Percentiles rank a stretch among this genome's conserved stretches.
Conservation (phyloP, 179 eudicot genomes). For the Monotropa hypopitys region DNA sequence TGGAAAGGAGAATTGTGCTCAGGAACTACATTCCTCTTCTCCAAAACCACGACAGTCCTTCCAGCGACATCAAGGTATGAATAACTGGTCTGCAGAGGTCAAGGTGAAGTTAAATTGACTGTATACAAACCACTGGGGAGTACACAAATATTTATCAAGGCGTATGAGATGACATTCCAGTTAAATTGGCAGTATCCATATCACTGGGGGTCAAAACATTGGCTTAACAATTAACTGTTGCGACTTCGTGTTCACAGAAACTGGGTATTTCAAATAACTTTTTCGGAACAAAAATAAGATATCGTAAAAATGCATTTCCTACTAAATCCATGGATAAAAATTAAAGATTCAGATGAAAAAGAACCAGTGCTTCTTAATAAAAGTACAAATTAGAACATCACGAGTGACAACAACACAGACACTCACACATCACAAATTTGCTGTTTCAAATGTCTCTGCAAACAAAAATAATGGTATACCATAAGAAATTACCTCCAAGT, state of each 20-base stretch:
- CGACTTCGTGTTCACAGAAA: neutral
- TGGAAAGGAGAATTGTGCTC: conserved; percentile 80
- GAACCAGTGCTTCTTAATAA: neutral
- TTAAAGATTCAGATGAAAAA: neutral
- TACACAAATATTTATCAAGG: neutral
- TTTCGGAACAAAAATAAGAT: neutral
- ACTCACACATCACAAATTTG: neutral
- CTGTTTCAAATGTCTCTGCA: neutral
- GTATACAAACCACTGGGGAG: neutral
- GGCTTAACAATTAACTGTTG: neutral
- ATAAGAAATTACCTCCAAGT: conserved; percentile 51
- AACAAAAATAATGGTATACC: neutral
- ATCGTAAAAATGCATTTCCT: neutral
- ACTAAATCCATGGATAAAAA: neutral
- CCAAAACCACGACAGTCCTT: conserved; percentile 78
- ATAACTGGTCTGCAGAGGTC: conserved; percentile 57
- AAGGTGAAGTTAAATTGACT: neutral
- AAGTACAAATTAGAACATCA: neutral
- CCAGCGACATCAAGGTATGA: conserved; percentile 88
- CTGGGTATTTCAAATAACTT: neutral
- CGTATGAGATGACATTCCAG: neutral
- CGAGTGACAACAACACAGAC: neutral
- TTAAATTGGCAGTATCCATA: neutral
- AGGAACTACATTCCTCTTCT: conserved; percentile 79
- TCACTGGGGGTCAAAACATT: neutral